Conservation (phyloP, 179 eudicot genomes). For the Drosera spatulata region DNA sequence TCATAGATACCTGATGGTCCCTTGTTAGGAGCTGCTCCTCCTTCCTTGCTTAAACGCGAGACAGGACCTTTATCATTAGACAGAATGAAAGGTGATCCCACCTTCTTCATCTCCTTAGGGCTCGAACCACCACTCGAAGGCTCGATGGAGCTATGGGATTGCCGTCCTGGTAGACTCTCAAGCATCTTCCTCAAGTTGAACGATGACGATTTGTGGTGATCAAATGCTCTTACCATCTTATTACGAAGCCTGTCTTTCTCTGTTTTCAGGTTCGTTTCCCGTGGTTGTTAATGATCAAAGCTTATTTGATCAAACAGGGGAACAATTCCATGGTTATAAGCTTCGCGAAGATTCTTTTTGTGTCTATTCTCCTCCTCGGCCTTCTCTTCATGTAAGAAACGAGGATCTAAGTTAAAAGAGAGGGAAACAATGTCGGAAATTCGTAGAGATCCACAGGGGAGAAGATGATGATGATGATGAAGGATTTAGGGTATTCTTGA, state of each 20-base stretch:
- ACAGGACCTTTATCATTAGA: background rate
- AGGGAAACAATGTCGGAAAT: too few relatives aligned
- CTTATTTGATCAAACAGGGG: background rate
- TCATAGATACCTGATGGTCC: too few relatives aligned
- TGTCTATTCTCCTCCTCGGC: background rate
- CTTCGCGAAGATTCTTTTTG: background rate
- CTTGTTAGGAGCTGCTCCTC: background rate
- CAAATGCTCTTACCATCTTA: constrained; percentile 22
- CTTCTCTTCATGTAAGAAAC: background rate
- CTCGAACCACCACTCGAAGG: background rate
- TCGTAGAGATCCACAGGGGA: too few relatives aligned
- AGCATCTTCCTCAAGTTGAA: constrained; percentile 29
- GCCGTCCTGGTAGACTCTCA: constrained; percentile 6
- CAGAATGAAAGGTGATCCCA: background rate
- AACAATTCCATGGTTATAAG: background rate
- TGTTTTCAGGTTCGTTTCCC: background rate
- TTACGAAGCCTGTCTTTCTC: background rate
- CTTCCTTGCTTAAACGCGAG: background rate
- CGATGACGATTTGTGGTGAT: constrained; percentile 17
- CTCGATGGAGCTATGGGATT: background rate
- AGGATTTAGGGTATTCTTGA: too few relatives aligned
- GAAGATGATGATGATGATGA: too few relatives aligned
- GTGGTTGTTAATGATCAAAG: background rate
- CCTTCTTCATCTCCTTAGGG: background rate
- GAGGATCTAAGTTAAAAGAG: too few relatives aligned